Conservation (phyloP, 2,329 filamentous ascomycete genomes). For the Colletotrichum kahawae region DNA sequence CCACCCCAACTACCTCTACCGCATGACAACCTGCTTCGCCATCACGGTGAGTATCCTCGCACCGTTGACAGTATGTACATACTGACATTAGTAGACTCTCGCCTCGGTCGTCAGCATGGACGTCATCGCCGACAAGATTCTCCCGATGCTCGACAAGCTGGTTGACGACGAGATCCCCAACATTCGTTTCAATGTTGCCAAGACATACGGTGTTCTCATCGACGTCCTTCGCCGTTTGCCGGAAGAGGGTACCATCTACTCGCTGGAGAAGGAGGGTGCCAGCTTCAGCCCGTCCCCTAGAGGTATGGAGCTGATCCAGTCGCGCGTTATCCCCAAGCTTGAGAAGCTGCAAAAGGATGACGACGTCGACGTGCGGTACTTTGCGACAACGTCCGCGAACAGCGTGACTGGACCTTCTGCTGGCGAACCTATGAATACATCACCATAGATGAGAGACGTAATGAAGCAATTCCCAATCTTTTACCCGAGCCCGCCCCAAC, state of each 20-base stretch:
- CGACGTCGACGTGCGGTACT: slow-evolving; percentile 97
- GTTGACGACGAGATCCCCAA: slow-evolving; percentile 96
- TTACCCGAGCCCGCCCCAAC: slow-evolving; percentile 4
- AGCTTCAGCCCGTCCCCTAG: slow-evolving; percentile 69
- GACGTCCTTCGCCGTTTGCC: slow-evolving; percentile 91
- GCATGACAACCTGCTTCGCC: slow-evolving; percentile 99
- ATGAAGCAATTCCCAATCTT: slow-evolving; percentile 60
- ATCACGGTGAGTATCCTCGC: slow-evolving; percentile 78
- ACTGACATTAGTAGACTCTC: slow-evolving; percentile 71
- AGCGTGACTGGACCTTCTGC: slow-evolving; percentile 52
- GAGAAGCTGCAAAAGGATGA: slow-evolving; percentile 97
- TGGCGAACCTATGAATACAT: slow-evolving; percentile 69
- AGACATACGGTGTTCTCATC: slow-evolving; percentile 91
- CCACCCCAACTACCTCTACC: slow-evolving; percentile 98
- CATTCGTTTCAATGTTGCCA: slow-evolving; percentile 99
- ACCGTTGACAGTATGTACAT: slow-evolving; percentile 5
- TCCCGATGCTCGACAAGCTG: slow-evolving; percentile 95
- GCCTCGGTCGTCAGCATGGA: slow-evolving; percentile 91
- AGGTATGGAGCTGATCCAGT: slow-evolving; percentile 81
- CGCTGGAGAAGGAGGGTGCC: slow-evolving; percentile 79
- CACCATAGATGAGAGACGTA: slow-evolving; percentile 61
- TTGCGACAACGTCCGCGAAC: slow-evolving; percentile 87
- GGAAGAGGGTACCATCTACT: slow-evolving; percentile 83
- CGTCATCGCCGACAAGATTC: slow-evolving; percentile 89
- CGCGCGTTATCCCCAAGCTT: slow-evolving; percentile 85